Evolutionary conservation across 2,329 filamentous ascomycete species (phyloP).

Genomic region (Sphaerostilbella broomeana): DNA sequence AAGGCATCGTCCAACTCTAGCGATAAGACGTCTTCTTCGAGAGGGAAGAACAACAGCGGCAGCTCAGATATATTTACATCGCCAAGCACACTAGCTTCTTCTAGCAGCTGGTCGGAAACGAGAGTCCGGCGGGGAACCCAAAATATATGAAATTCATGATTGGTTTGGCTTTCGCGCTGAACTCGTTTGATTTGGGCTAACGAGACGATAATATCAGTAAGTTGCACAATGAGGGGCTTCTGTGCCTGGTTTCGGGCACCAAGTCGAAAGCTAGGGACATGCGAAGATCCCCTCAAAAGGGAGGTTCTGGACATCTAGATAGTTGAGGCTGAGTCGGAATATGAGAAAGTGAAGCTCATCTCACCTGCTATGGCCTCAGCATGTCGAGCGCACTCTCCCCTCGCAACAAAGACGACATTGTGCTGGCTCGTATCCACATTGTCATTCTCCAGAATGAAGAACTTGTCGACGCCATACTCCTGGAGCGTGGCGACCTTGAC

Average conservation of each 20-base stretch:
- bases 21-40: constrained; percentile 87
- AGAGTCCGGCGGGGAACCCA: constrained; percentile 91
- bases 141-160: constrained; percentile 95
- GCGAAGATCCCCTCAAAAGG: too few species aligned
- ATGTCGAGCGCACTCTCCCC: constrained; percentile 81
- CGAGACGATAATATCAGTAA: too few species aligned
- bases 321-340: background rate
- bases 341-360: constrained; percentile 21
- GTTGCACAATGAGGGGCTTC: too few species aligned
- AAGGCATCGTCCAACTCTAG: constrained; percentile 86
- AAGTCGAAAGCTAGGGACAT: too few species aligned
- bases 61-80: constrained; percentile 86
- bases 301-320: too few species aligned
- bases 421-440: constrained; percentile 92
- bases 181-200: constrained; percentile 86
- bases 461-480: constrained; percentile 96
- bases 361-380: constrained; percentile 84
- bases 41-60: constrained; percentile 80
- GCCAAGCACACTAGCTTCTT: constrained; percentile 87
- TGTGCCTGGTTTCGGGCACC: too few species aligned
- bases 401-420: constrained; percentile 89
- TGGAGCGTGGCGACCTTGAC: constrained; percentile 94
- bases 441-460: constrained; percentile 92
- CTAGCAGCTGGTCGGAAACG: constrained; percentile 83
- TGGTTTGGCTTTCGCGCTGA: constrained; percentile 77